A percentile compares a stretch with the other conserved stretches of the same genome.
Conservation (phyloP, 2,329 filamentous ascomycete genomes). For the Xylariales sp. region DNA sequence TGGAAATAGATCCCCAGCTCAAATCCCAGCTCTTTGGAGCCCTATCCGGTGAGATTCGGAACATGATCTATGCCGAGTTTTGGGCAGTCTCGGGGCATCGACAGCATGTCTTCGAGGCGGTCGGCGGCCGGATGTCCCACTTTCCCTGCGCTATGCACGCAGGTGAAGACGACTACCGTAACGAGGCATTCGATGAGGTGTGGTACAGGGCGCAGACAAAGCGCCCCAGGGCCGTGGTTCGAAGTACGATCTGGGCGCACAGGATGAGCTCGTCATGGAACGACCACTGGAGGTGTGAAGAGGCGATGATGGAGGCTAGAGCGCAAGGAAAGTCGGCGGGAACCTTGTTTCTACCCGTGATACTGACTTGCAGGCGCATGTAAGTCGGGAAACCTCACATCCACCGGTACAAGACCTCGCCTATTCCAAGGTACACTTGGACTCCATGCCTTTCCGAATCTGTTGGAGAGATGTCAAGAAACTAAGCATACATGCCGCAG, state of each 20-base stretch:
- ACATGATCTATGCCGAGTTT: slow-evolving; percentile 17
- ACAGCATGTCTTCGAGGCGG: slow-evolving; percentile 15
- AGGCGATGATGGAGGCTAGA: slow-evolving; percentile 10
- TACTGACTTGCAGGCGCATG: slow-evolving; percentile 15
- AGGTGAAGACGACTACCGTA: slow-evolving; percentile 11
- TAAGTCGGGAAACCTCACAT: slow-evolving; percentile 6
- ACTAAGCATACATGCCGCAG: too few relatives aligned
- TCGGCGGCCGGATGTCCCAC: slow-evolving; percentile 12
- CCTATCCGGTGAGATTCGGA: slow-evolving; percentile 15
- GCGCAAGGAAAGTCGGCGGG: background rate
- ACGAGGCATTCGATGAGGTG: slow-evolving; percentile 13
- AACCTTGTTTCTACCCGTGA: slow-evolving; percentile 12
- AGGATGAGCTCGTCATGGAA: slow-evolving; percentile 15
- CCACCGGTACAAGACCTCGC: background rate
- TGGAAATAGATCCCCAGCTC: slow-evolving; percentile 11
- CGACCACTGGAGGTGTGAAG: slow-evolving; percentile 19
- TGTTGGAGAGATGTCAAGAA: too few relatives aligned
- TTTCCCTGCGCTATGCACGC: slow-evolving; percentile 13
- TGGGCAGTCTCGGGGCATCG: slow-evolving; percentile 14
- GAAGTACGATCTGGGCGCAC: slow-evolving; percentile 12
- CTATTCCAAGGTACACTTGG: too few relatives aligned
- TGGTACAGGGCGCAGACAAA: slow-evolving; percentile 7
- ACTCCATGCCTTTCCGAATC: too few relatives aligned
- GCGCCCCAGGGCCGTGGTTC: slow-evolving; percentile 8
- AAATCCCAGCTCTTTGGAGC: slow-evolving; percentile 13